Evolutionary conservation across 1,284 basidiomycete species (phyloP), one percentile per base, ranked within the genome.

Genomic region (Inonotus obliquus): DNA sequence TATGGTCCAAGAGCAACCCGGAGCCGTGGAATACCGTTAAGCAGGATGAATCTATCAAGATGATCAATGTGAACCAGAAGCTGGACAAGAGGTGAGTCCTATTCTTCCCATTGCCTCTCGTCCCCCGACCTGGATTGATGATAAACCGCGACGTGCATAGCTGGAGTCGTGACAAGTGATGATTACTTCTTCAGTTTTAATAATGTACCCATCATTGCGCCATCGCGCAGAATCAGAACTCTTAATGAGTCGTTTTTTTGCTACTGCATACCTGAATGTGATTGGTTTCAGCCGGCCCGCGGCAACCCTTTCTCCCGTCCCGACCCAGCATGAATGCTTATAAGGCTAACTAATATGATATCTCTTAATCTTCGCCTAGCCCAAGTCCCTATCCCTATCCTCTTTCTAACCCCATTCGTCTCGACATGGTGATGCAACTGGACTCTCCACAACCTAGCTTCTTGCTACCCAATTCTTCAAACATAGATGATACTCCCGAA

Each of bases 1-100:
- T 91, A 69, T 92, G 91, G 90, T 85, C 87, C 51, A 89, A 85
- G 77, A 77, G 68, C 70, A 92, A 92, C 79, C 89, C 89, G 11
- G 85, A 85, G 11, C 90, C 91, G 19, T 92, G 89, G 88, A 88
- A 89, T 72, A 79, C 81, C 63, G 80, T 92, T 71, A 81, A 89
- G 71, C 85, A 81, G 44, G 79, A 86, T 67, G 83, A 91, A 74
- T 81, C 81, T 65, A 88, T 82, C 61, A 92, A 92, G 76, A 53
- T 92, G 60, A 70, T 85, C 69, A 73, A 81, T 58, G 81, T 89
- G 41, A 85, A 87, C 76, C 83, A 87, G 69, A 85, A 83, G 67
- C 90, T 92, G 65, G 80, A 86, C 14, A 87, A 85, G 76, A 83
- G 77, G 89, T 90, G 57, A 63, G 74, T 72, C 29, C 27, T 37